phyloP scores from a whole-genome alignment of 306 rosid species.

The Purshia tridentata region DNA sequence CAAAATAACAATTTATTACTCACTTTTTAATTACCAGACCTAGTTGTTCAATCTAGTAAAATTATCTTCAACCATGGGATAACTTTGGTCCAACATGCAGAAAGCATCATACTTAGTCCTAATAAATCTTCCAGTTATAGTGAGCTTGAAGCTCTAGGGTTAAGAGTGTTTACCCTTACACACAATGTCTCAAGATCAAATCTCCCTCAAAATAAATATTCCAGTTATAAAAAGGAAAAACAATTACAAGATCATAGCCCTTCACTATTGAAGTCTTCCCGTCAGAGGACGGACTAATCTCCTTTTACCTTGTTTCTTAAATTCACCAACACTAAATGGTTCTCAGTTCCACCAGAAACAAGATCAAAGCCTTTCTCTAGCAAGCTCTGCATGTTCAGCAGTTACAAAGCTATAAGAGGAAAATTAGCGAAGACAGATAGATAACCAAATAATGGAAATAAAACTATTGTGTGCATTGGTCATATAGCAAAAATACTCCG shows the following conservation, averaged over 20 bases:
- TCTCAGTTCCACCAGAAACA: constrained; percentile 96
- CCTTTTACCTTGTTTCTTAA: constrained; percentile 72
- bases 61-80: not conserved
- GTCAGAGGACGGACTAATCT: constrained; percentile 23
- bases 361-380: constrained; percentile 76
- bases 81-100: not conserved
- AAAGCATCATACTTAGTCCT: not conserved
- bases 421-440: constrained; percentile 15
- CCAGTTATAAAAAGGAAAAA: not conserved
- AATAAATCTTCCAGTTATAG: not conserved
- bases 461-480: not conserved
- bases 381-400: constrained; percentile 69
- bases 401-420: constrained; percentile 29
- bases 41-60: not conserved
- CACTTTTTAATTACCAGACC: constrained; percentile 16
- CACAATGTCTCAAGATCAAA: no score
- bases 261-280: not conserved
- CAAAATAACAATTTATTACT: not conserved
- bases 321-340: constrained; percentile 86
- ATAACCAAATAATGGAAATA: constrained; percentile 6
- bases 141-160: no score
- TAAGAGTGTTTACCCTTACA: no score
- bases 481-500: not conserved
- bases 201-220: not conserved
- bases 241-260: not conserved